Percentiles rank a stretch among this genome's conserved stretches.
Evolutionary conservation across 140 eudicot species (phyloP).

Genomic region (Oenanthe javanica): DNA sequence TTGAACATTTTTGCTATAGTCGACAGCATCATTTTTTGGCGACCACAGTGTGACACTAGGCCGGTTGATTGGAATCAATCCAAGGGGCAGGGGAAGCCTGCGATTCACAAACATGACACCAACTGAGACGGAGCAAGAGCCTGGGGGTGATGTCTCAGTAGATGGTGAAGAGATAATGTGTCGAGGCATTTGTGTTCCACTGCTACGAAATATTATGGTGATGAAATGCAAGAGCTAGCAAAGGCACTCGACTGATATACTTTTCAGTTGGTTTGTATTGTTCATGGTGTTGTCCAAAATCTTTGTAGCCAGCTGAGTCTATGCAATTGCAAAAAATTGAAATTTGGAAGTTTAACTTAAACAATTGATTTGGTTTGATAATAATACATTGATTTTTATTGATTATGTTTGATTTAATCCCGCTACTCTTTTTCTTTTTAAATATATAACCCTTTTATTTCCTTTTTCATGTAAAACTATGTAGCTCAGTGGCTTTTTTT

Average conservation of each 20-base stretch:
- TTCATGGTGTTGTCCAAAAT: not conserved
- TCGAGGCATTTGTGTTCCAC: conserved; percentile 44
- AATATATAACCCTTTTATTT: too few relatives aligned
- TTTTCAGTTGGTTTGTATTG: not conserved
- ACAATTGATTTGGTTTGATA: not conserved
- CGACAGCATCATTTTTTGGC: conserved; percentile 60
- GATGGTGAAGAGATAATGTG: conserved; percentile 13
- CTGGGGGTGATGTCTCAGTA: conserved; percentile 9
- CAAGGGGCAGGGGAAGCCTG: conserved; percentile 34
- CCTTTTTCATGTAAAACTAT: too few relatives aligned
- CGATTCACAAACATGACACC: conserved; percentile 24
- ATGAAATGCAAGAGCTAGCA: conserved; percentile 31
- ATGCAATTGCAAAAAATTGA: not conserved
- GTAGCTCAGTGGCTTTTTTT: too few relatives aligned
- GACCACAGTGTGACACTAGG: conserved; percentile 70
- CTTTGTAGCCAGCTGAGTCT: not conserved
- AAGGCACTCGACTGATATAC: conserved; percentile 18
- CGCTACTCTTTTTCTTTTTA: too few relatives aligned
- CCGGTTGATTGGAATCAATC: conserved; percentile 56
- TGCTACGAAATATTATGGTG: conserved; percentile 37
- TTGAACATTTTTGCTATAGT: conserved; percentile 22
- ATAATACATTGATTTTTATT: too few relatives aligned
- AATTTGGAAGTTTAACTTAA: not conserved
- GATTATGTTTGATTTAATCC: too few relatives aligned
- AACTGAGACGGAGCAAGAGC: conserved; percentile 12